Evolutionary conservation across 2,329 filamentous ascomycete genomes (phyloP), one percentile per base, ranked within the genome.

Genomic region (Cadophora malorum): DNA sequence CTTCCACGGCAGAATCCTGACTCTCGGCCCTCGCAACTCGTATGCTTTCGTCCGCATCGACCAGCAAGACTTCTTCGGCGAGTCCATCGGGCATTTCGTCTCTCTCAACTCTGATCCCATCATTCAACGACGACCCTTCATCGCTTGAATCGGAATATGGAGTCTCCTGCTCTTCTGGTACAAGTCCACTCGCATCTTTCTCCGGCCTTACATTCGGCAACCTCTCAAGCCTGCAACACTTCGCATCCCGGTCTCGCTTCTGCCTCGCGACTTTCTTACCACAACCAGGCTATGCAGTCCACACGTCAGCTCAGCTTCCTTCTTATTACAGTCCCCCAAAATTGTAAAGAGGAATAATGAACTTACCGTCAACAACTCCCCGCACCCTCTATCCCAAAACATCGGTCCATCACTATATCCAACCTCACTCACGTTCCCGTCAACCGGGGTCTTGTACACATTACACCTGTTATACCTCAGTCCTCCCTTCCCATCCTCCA

Each of bases 321-420:
- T 7, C 53, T 23, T 31, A 7, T 16, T 9, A 14, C 6, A 14
- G 14, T 14, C 53, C 9, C 55, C 38, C 41, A 4, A 38, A 38
- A 38, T 38, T 3, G 35, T 16, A 12, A 35, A 49, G 28, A 53
- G 10, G 3, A 28, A 28, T 28, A 28, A 5, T 28, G 28, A 28
- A 59, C 63, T 35, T 21, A 65, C 64, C 10, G 9, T 19, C 9
- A 41, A 31, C 28, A 65, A 61, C 23, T 35, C 64, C 28, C 7
- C 28, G 61, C 64, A 65, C n/a, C 31, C 64, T 10, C 64, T 52
- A 65, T 65, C 64, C 45, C 47, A 65, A 61, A 65, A 65, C 56
- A n/a, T 28, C 28, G 55, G 19, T 6, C 45, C 64, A 10, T 9
- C 33, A 5, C 52, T 25, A n/a, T 49, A n/a, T n/a, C 14, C 33